Percentiles rank a stretch among this genome's conserved stretches.
These are phyloP conservation scores for Lepidopterella palustris DNA, from an alignment of 495 filamentous ascomycete genomes.

Conservation along the genomic window DNA sequence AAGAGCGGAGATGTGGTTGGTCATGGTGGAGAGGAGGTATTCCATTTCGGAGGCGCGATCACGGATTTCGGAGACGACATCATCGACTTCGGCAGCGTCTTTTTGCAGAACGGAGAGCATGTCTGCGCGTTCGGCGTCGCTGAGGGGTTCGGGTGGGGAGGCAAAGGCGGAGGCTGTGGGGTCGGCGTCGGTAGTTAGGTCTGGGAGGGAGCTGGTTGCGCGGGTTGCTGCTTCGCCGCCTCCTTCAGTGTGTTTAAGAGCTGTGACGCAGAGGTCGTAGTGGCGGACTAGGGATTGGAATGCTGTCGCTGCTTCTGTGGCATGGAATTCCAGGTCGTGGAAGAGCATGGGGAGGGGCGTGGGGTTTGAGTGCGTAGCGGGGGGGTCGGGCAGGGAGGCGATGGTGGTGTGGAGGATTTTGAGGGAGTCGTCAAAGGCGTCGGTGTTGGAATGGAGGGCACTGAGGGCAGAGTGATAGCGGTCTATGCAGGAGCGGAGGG, in stretches of 20 bases:
- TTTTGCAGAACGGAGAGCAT: constrained; percentile 77
- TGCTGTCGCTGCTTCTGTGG: constrained; percentile 73
- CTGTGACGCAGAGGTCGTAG: constrained; percentile 90
- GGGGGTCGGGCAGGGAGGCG: constrained; percentile 16
- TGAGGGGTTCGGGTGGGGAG: constrained; percentile 61
- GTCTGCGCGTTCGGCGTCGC: constrained; percentile 66
- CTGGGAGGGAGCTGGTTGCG: constrained; percentile 39
- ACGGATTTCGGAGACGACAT: constrained; percentile 78
- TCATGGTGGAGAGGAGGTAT: constrained; percentile 50
- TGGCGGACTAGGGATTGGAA: constrained; percentile 80
- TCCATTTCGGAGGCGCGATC: constrained; percentile 74
- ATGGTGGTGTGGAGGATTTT: constrained; percentile 26
- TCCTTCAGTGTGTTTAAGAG: constrained; percentile 87
- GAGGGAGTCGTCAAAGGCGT: constrained; percentile 26
- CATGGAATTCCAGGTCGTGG: constrained; percentile 65
- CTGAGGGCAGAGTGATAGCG: constrained; percentile 31
- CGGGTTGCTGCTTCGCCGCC: constrained; percentile 63
- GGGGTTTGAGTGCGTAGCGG: constrained; percentile 14
- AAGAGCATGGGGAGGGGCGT: constrained; percentile 61
- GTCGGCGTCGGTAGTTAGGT: constrained; percentile 25
- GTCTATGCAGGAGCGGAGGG: constrained; percentile 61
- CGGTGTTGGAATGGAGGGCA: constrained; percentile 23
- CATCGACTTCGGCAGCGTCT: constrained; percentile 81
- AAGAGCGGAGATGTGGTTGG: constrained; percentile 57
- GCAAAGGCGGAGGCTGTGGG: constrained; percentile 34